Evolutionary conservation across 2,329 filamentous ascomycete species (phyloP).

Genomic region (Colletotrichum gloeosporioides): DNA sequence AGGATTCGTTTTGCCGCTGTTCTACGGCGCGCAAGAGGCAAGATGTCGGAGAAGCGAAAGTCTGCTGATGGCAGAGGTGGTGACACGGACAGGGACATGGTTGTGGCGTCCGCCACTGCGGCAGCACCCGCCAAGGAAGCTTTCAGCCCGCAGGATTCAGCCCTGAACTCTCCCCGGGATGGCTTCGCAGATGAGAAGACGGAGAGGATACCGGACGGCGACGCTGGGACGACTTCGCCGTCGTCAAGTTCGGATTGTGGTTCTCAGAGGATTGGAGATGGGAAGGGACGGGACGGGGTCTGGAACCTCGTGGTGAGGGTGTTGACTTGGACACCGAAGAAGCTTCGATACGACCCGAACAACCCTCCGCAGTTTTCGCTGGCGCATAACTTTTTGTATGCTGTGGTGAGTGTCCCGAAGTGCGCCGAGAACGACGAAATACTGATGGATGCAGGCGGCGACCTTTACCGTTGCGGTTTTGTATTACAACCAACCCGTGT

Average conservation of each 20-base stretch:
- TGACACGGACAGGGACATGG: background rate
- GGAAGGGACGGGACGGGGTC: background rate
- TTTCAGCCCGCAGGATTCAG: background rate
- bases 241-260: background rate
- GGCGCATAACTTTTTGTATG: conserved; percentile 73
- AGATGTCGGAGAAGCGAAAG: background rate
- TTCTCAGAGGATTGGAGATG: background rate
- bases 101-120: background rate
- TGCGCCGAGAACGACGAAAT: background rate
- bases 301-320: background rate
- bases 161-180: background rate
- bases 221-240: background rate
- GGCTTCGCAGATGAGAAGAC: background rate
- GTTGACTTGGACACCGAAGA: conserved; percentile 65
- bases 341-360: conserved; percentile 71
- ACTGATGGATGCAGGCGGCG: conserved; percentile 41
- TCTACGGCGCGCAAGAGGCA: background rate
- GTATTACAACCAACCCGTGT: conserved; percentile 82
- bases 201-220: background rate
- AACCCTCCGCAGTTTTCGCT: conserved; percentile 73
- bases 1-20: background rate
- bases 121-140: background rate
- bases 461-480: conserved; percentile 80
- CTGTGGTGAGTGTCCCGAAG: conserved; percentile 50
- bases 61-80: background rate